These are phyloP conservation scores for Capsella bursapastoris DNA, from an alignment of 345 rosid genomes.

Conservation along the genomic window DNA sequence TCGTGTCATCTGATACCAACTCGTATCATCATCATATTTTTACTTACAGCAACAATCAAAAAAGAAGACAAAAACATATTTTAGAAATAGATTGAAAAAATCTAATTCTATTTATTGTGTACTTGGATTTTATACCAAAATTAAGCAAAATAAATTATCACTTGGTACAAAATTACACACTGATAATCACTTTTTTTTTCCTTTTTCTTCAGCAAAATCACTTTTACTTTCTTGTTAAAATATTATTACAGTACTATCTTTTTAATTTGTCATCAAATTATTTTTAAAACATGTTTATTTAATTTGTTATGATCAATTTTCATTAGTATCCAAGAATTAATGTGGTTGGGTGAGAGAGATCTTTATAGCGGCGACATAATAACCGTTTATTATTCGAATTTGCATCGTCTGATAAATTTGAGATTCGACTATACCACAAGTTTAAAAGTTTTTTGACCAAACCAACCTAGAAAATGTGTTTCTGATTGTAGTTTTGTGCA, in stretches of 20 bases:
- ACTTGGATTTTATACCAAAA: not conserved
- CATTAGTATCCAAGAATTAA: too few species aligned
- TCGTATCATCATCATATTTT: slow-evolving; percentile 15
- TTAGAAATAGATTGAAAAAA: not conserved
- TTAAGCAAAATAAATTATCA: not conserved
- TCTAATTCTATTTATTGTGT: not conserved
- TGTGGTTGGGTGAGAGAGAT: not conserved
- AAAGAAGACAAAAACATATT: too few species aligned
- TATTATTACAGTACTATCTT: too few species aligned
- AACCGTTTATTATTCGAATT: not conserved
- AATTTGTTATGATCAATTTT: too few species aligned
- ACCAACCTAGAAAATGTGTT: too few species aligned
- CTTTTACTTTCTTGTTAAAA: not conserved
- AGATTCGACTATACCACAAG: too few species aligned
- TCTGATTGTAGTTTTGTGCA: not conserved
- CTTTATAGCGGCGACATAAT: too few species aligned
- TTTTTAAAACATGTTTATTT: too few species aligned
- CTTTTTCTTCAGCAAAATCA: too few species aligned
- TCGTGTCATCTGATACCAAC: slow-evolving; percentile 9
- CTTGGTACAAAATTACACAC: not conserved
- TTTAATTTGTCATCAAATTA: not conserved
- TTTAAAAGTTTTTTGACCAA: too few species aligned
- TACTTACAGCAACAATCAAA: not conserved
- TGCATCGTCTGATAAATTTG: not conserved
- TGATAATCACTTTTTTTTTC: too few species aligned